These are phyloP conservation scores for Aspergillus sp. DNA, from an alignment of 2,329 filamentous ascomycete species.

Conservation along the genomic window DNA sequence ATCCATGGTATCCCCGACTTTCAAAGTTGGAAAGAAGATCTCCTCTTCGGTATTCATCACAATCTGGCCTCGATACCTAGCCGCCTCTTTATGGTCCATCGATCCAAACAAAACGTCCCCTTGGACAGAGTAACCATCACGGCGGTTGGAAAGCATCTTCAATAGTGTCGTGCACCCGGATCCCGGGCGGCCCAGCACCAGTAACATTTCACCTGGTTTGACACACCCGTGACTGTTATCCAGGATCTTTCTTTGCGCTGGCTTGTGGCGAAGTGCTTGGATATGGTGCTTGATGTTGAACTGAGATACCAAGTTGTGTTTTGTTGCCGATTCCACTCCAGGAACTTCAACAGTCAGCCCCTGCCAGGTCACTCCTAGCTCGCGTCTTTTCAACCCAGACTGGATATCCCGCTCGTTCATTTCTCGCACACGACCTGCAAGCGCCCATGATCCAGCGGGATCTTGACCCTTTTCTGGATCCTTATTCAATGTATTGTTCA, in stretches of 20 bases:
- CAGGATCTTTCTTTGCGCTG: conserved; percentile 60
- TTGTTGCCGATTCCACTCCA: conserved; percentile 57
- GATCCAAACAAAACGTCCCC: conserved; percentile 57
- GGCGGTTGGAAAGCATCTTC: conserved; percentile 63
- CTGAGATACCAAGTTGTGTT: conserved; percentile 60
- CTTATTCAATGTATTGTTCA: no score
- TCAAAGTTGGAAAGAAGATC: conserved; percentile 48
- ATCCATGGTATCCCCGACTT: conserved; percentile 49
- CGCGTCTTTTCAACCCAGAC: conserved; percentile 45
- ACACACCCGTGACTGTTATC: conserved; percentile 64
- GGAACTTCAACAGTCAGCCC: conserved; percentile 60
- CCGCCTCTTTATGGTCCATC: conserved; percentile 38
- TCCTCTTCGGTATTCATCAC: conserved; percentile 53
- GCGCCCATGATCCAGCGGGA: conserved; percentile 44
- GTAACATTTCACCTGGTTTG: conserved; percentile 67
- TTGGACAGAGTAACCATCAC: conserved; percentile 54
- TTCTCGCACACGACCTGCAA: conserved; percentile 46
- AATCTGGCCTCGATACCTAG: conserved; percentile 53
- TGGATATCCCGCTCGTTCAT: conserved; percentile 40
- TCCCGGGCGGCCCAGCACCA: conserved; percentile 65
- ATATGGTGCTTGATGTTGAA: conserved; percentile 53
- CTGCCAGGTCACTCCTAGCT: conserved; percentile 62
- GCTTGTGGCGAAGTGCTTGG: conserved; percentile 51
- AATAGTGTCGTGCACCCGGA: conserved; percentile 68
- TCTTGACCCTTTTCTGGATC: no score